A percentile compares a stretch with the other conserved stretches of the same genome.
Evolutionary conservation across 1,139 yeast species (phyloP).

Genomic region (Blastobotrys buckinghamii): DNA sequence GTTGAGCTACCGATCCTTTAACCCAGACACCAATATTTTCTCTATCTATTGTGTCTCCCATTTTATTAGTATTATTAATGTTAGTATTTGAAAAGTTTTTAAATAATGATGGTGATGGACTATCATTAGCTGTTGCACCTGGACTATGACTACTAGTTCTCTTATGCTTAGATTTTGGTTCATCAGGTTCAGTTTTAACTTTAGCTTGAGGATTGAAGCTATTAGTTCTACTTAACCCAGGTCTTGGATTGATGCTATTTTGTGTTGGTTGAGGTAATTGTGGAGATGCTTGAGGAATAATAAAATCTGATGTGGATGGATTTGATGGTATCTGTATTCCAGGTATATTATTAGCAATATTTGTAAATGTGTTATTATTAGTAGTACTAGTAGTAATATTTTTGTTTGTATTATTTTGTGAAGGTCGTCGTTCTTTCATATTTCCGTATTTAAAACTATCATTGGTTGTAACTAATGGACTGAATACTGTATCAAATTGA

Average conservation of each 20-base stretch:
- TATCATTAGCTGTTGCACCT: background rate
- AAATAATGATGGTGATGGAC: conserved; percentile 7
- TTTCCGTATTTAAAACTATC: background rate
- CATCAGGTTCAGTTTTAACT: background rate
- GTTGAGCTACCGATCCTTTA: conserved; percentile 27
- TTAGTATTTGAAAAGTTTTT: background rate
- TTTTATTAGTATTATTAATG: background rate
- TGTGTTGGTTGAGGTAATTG: background rate
- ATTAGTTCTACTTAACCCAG: conserved; percentile 13
- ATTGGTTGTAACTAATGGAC: conserved; percentile 1
- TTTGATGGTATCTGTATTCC: background rate
- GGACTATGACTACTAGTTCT: conserved; percentile 21
- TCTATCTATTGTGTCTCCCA: conserved; percentile 16
- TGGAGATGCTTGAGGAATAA: background rate
- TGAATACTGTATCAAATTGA: background rate
- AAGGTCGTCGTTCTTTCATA: no score
- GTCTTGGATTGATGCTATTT: background rate
- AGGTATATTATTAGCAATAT: no score
- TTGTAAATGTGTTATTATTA: background rate
- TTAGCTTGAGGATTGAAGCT: conserved; percentile 10
- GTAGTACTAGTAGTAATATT: background rate
- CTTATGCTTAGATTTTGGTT: conserved; percentile 12
- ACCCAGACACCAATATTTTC: conserved; percentile 36
- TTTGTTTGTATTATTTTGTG: background rate
- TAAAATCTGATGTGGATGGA: background rate